Evolutionary conservation across 176 grass and related monocot species (phyloP).

Genomic region (Triticum timopheevii): DNA sequence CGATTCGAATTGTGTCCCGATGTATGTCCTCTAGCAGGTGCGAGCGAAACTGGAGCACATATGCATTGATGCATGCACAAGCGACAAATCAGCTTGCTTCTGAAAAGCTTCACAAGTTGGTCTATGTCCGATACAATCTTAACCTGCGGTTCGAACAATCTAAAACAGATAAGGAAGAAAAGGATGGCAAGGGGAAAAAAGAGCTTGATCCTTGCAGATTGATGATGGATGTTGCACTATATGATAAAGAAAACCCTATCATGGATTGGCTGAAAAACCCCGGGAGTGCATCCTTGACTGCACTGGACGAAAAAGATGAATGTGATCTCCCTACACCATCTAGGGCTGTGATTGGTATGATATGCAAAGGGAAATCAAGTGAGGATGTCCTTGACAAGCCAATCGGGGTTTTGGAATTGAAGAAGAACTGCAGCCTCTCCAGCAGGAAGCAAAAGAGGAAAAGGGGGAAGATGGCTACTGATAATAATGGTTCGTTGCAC

Average conservation of each 20-base stretch:
- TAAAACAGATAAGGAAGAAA: background rate
- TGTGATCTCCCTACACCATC: background rate
- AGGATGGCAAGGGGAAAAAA: background rate
- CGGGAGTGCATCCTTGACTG: background rate
- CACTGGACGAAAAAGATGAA: background rate
- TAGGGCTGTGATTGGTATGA: background rate
- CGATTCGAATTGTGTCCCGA: background rate
- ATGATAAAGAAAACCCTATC: constrained; percentile 24
- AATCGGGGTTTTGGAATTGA: background rate
- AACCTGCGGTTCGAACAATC: background rate
- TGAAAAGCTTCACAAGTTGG: constrained; percentile 22
- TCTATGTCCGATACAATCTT: constrained; percentile 27
- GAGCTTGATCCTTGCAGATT: background rate
- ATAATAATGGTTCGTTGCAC: background rate
- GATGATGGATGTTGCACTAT: constrained; percentile 20
- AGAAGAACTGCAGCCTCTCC: background rate
- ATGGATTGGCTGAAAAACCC: constrained; percentile 18
- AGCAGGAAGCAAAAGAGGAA: constrained; percentile 6
- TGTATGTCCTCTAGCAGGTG: constrained; percentile 27
- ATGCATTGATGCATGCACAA: constrained; percentile 19
- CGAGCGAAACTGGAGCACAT: constrained; percentile 19
- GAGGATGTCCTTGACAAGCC: background rate
- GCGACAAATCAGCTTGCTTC: background rate
- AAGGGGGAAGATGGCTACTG: background rate
- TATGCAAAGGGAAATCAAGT: background rate